Base-by-base conservation (phyloP, 2,329 filamentous ascomycete genomes). In the Diaporthe amygdali region DNA sequence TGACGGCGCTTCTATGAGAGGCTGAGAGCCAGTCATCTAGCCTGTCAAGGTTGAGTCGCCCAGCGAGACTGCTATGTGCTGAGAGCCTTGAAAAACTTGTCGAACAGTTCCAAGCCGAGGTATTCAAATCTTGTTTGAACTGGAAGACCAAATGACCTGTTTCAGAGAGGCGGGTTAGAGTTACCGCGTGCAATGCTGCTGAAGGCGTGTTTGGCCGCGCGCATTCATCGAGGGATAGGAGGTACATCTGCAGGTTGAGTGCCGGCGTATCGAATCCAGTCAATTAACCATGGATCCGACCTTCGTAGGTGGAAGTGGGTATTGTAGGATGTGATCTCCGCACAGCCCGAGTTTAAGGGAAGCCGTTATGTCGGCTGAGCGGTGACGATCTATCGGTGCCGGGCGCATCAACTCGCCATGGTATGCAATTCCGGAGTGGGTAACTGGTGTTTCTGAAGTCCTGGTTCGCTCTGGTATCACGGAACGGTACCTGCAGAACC, bases 401-500 rank as follows among this genome's bases (percentile, higher is more conserved):
- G 22, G 52, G 39, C 25, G 30, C 30, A 30, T 51, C 66, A 61
- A 54, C 47, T 47, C 27, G 15, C 25, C 32, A 14, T 17, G 14
- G 46, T 25, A 14, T n/a, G 51, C 51, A 20, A 37, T 54, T 61
- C 37, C 61, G 41, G 46, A 22, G 25, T 25, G 47, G 37, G 25
- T 51, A 54, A 59, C 22, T 37, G 47, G 27, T 51, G 52, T 9
- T n/a, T 51, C 6, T 20, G n/a, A 41, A 14, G 64, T 41, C 15
- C 22, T 30, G 51, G 44, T 52, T 61, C 32, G 17, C 32, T 56
- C 22, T 30, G 20, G 37, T 6, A 15, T 32, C n/a, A 22, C 37
- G 12, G 52, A 25, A 49, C 3, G 22, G 71, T 71, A 64, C 55
- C 63, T 70, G 64, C 71, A 71, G 49, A 46, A 51, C 63, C 32